phyloP scores from a whole-genome alignment of 2,329 filamentous ascomycete genomes.

The Ilyonectria sp. region DNA sequence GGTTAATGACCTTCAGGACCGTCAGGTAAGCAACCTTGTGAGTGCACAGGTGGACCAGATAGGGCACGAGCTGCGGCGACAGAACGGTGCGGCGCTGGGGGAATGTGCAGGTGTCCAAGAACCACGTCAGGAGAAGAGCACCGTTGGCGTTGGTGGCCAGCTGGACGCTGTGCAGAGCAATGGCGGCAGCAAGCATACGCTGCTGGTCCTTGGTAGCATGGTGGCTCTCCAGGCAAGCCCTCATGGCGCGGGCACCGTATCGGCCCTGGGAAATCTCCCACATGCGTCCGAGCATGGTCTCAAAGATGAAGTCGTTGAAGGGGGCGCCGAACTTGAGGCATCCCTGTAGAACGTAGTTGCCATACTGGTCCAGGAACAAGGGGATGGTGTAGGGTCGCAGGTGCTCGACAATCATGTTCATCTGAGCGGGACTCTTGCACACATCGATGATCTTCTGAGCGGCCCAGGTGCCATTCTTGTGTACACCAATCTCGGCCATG shows the following conservation, averaged over 20 bases:
- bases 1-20: conserved; percentile 98
- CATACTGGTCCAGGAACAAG: conserved; percentile 96
- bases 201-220: conserved; percentile 96
- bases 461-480: conserved; percentile 99
- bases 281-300: conserved; percentile 93
- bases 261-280: conserved; percentile 95
- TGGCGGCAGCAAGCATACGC: conserved; percentile 91
- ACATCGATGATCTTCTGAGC: conserved; percentile 99
- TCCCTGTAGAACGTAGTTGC: conserved; percentile 98
- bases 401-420: conserved; percentile 86
- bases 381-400: conserved; percentile 90
- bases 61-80: conserved; percentile 91
- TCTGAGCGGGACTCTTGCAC: conserved; percentile 87
- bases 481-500: conserved; percentile 94
- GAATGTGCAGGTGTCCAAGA: conserved; percentile 97
- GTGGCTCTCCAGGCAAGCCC: conserved; percentile 96
- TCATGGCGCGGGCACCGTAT: conserved; percentile 96
- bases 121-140: conserved; percentile 94
- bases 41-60: conserved; percentile 94
- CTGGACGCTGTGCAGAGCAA: conserved; percentile 97
- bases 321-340: conserved; percentile 92
- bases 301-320: conserved; percentile 97
- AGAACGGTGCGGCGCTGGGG: conserved; percentile 91
- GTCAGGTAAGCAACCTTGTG: conserved; percentile 99
- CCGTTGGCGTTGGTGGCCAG: conserved; percentile 97